Evolutionary conservation across 257 asterid genomes (phyloP).

Genomic region (Penstemon davidsonii): DNA sequence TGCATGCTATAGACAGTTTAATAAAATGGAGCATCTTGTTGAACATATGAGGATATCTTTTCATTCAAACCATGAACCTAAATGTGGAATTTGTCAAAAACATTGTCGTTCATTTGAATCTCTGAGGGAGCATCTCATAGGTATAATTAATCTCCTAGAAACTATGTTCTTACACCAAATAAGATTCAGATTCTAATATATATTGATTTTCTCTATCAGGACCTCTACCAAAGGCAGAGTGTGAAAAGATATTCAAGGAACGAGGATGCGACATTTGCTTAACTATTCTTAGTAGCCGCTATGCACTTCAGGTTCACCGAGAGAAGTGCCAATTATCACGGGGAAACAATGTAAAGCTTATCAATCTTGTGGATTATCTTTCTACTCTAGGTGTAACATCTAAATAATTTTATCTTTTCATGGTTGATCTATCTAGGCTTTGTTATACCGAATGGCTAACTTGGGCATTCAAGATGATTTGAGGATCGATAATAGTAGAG

Average conservation of each 20-base stretch:
- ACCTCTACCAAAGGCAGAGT: constrained; percentile 89
- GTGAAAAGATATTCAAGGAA: constrained; percentile 87
- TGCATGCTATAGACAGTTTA: constrained; percentile 86
- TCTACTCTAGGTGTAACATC: neutral
- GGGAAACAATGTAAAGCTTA: constrained; percentile 51
- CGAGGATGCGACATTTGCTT: constrained; percentile 79
- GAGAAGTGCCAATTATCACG: constrained; percentile 69
- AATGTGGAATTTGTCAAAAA: constrained; percentile 74
- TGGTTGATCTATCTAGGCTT: constrained; percentile 38
- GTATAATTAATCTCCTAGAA: constrained; percentile 34
- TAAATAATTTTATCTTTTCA: neutral
- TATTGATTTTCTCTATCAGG: constrained; percentile 46
- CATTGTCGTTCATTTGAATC: constrained; percentile 93
- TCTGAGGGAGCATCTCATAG: constrained; percentile 88
- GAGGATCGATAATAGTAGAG: constrained; percentile 63
- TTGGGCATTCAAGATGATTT: constrained; percentile 78
- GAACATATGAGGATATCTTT: constrained; percentile 86
- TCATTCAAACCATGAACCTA: constrained; percentile 90
- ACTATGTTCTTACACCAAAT: neutral
- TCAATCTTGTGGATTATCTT: neutral
- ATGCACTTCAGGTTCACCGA: constrained; percentile 54
- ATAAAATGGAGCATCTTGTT: constrained; percentile 85
- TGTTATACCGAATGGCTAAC: constrained; percentile 72
- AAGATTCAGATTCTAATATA: constrained; percentile 9
- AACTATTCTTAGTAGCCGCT: constrained; percentile 49